Percentiles rank a stretch among this genome's conserved stretches.
phyloP scores from a whole-genome alignment of 2,329 filamentous ascomycete genomes.

The Bimuria novae-zelandiae region DNA sequence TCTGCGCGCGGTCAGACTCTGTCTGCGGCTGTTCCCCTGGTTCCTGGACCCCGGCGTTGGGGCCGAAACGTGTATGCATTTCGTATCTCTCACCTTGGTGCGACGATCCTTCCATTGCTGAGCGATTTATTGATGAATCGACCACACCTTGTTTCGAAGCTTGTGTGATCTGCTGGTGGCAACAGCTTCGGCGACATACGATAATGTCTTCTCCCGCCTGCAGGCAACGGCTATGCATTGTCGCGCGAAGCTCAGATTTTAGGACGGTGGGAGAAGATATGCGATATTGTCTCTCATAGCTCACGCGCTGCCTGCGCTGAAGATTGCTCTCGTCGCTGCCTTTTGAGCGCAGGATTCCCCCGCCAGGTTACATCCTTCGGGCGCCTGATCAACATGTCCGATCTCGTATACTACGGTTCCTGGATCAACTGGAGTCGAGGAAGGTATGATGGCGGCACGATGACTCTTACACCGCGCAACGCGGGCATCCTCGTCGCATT shows the following conservation, averaged over 20 bases:
- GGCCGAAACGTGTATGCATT: not conserved
- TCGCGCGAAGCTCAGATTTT: not conserved
- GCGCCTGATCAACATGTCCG: not conserved
- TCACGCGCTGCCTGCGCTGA: not conserved
- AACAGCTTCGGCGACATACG: not conserved
- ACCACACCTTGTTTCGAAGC: conserved; percentile 7
- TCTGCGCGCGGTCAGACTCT: not conserved
- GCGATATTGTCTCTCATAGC: not conserved
- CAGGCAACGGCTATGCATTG: not conserved
- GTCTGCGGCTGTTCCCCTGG: not conserved
- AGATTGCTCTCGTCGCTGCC: not conserved
- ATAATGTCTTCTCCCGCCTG: not conserved
- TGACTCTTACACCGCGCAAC: conserved; percentile 30
- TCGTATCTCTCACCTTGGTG: not conserved
- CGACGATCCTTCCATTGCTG: not conserved
- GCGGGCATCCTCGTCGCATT: conserved; percentile 38
- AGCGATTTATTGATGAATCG: conserved; percentile 2
- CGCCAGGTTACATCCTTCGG: not conserved
- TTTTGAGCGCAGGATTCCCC: not conserved
- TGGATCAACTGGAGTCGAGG: conserved; percentile 44
- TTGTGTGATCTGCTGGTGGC: not conserved
- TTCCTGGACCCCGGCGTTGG: not conserved
- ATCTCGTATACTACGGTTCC: conserved; percentile 28
- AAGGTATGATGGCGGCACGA: conserved; percentile 28
- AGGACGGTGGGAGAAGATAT: not conserved